phyloP scores from a whole-genome alignment of 139 green algal species.

The Coelastrella sp. region DNA sequence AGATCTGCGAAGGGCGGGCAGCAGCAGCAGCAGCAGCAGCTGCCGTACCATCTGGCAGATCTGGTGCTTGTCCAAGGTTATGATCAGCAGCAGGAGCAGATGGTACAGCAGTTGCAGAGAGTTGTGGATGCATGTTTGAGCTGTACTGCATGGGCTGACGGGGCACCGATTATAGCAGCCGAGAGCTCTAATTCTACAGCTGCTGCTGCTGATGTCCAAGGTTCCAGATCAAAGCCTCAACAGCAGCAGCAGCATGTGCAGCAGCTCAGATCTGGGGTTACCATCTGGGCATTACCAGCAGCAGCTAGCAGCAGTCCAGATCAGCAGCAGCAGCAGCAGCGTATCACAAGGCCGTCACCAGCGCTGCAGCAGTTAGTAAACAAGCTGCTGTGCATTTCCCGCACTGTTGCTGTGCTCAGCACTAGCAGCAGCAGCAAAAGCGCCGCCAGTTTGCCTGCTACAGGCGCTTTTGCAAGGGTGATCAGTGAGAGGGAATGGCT shows the following conservation, averaged over 20 bases:
- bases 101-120: neutral
- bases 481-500: conserved; percentile 26
- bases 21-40: conserved; percentile 30
- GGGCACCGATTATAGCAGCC: neutral
- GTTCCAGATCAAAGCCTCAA: neutral
- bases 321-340: neutral
- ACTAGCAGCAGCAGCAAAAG: conserved; percentile 19
- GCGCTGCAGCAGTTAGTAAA: conserved; percentile 25
- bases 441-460: neutral
- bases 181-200: neutral
- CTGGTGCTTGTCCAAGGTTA: conserved; percentile 13
- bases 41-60: conserved; percentile 24
- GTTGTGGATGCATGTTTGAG: conserved; percentile 3
- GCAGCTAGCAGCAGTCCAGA: neutral
- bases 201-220: neutral
- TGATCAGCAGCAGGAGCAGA: neutral
- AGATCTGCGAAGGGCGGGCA: neutral
- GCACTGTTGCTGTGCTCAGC: neutral
- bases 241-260: neutral
- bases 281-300: neutral
- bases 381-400: conserved; percentile 5
- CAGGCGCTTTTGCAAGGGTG: neutral
- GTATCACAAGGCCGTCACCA: neutral
- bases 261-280: neutral
- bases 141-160: neutral